Conservation (phyloP, 345 rosid genomes). For the Erucastrum elatum region DNA sequence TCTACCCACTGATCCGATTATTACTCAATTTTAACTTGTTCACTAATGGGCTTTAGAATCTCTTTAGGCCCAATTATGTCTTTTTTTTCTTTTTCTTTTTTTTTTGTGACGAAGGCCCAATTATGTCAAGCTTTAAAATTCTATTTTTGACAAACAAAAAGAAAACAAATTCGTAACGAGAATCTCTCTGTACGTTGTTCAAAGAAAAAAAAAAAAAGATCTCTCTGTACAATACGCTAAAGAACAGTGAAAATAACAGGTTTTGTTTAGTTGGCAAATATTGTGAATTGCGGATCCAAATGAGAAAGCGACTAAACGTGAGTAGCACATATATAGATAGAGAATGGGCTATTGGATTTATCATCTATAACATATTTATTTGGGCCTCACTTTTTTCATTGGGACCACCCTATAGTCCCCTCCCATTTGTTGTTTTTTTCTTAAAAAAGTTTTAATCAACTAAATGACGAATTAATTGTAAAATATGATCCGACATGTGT, state of each 20-base stretch:
- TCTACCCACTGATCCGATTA: not conserved
- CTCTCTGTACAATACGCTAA: conserved; percentile 3
- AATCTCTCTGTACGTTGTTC: too few species aligned
- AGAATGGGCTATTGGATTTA: conserved; percentile 37
- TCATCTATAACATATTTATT: conserved; percentile 32
- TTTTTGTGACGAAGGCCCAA: too few species aligned
- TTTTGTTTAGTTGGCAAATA: conserved; percentile 14
- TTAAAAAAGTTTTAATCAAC: not conserved
- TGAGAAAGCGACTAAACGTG: conserved; percentile 41
- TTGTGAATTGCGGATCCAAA: conserved; percentile 32
- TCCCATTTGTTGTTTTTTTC: not conserved
- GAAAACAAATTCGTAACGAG: not conserved
- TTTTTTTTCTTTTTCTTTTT: too few species aligned
- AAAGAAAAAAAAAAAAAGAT: not conserved
- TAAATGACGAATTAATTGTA: conserved; percentile 21
- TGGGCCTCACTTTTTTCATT: conserved; percentile 37
- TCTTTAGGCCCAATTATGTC: conserved; percentile 5
- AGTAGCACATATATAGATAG: conserved; percentile 28
- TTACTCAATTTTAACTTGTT: not conserved
- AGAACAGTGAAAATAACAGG: conserved; percentile 12
- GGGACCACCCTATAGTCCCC: conserved; percentile 40
- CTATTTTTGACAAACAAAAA: not conserved
- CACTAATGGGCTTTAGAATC: conserved; percentile 7
- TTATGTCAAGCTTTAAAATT: too few species aligned
- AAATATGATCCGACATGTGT: conserved; percentile 28